Conservation (phyloP, 768 basidiomycete genomes). For the Coprinellus micaceus region DNA sequence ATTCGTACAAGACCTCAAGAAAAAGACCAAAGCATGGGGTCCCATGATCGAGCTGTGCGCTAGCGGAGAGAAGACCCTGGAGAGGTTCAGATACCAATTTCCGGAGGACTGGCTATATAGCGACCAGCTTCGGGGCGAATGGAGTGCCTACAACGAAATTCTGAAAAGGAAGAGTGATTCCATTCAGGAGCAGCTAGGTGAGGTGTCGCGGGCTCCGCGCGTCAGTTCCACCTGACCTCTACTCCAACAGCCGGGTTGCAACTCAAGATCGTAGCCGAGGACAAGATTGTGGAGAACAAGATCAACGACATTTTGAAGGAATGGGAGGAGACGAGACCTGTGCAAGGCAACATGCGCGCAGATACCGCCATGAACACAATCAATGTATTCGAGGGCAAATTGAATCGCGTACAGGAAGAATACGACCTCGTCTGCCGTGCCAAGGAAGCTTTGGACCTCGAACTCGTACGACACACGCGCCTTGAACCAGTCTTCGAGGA, state of each 20-base stretch:
- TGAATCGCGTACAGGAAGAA: conserved; percentile 87
- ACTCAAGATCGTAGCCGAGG: conserved; percentile 98
- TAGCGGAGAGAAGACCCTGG: conserved; percentile 93
- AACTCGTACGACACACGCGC: conserved; percentile 83
- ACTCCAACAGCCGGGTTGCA: conserved; percentile 83
- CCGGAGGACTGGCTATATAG: conserved; percentile 97
- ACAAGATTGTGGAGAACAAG: conserved; percentile 96
- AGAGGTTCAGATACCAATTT: conserved; percentile 96
- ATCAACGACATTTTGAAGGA: conserved; percentile 86
- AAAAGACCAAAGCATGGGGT: conserved; percentile 94
- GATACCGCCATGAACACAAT: conserved; percentile 96
- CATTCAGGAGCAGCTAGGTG: conserved; percentile 96
- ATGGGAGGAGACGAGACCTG: conserved; percentile 95
- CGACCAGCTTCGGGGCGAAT: conserved; percentile 95
- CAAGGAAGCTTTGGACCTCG: conserved; percentile 95
- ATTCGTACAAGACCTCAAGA: conserved; percentile 98
- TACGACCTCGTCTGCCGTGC: conserved; percentile 94
- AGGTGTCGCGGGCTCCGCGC: conserved; percentile 15
- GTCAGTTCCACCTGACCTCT: background rate
- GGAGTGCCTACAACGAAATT: conserved; percentile 98
- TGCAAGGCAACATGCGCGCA: conserved; percentile 94
- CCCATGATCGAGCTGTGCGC: conserved; percentile 95
- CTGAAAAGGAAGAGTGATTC: conserved; percentile 96
- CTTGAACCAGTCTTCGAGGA: conserved; percentile 95
- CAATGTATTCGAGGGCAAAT: conserved; percentile 89